phyloP scores from a whole-genome alignment of 2,329 filamentous ascomycete species.

The Aureobasidium sp. region DNA sequence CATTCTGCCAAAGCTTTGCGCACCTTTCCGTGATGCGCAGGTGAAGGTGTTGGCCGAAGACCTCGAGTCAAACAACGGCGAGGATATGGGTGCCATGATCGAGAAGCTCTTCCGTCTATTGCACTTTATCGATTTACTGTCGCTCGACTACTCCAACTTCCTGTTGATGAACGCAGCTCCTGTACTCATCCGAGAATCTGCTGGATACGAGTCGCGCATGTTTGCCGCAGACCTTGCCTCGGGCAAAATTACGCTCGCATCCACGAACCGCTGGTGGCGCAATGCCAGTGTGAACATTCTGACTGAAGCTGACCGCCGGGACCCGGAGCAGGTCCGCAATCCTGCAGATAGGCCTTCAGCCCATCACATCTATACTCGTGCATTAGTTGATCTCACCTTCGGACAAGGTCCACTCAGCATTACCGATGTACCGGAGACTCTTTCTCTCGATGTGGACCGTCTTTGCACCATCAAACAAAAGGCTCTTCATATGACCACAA shows the following conservation, averaged over 20 bases:
- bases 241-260: slow-evolving; percentile 47
- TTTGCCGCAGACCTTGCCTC: slow-evolving; percentile 60
- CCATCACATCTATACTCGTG: slow-evolving; percentile 67
- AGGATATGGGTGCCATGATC: slow-evolving; percentile 45
- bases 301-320: slow-evolving; percentile 59
- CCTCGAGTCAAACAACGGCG: slow-evolving; percentile 36
- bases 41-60: slow-evolving; percentile 62
- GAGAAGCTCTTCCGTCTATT: slow-evolving; percentile 70
- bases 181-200: slow-evolving; percentile 62
- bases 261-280: slow-evolving; percentile 61
- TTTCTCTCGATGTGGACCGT: slow-evolving; percentile 61
- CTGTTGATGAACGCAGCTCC: slow-evolving; percentile 66
- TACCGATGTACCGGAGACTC: slow-evolving; percentile 62
- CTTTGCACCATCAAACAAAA: slow-evolving; percentile 52
- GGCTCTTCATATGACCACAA: slow-evolving; percentile 60
- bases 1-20: slow-evolving; percentile 71
- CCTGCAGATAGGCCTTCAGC: slow-evolving; percentile 56
- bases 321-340: slow-evolving; percentile 60
- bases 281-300: slow-evolving; percentile 57
- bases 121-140: slow-evolving; percentile 68
- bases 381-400: slow-evolving; percentile 69
- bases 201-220: slow-evolving; percentile 65
- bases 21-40: slow-evolving; percentile 70
- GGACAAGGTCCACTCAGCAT: slow-evolving; percentile 51
- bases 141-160: slow-evolving; percentile 78